Conservation (phyloP, 2,329 filamentous ascomycete species). For the Neopestalotiopsis clavispora region DNA sequence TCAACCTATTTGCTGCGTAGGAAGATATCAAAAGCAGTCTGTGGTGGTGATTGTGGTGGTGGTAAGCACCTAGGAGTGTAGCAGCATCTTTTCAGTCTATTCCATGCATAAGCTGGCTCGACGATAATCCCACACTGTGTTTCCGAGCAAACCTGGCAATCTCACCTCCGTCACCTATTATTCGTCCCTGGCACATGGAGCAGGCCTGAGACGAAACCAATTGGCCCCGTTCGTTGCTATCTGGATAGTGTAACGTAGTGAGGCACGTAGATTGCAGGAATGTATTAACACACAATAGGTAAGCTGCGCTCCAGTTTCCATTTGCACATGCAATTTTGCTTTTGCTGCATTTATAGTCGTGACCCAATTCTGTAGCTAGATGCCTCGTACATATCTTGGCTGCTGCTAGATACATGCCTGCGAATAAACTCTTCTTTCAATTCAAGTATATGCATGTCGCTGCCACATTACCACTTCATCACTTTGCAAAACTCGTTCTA, state of each 20-base stretch:
- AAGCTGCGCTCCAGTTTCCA: not conserved
- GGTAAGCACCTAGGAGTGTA: too few species aligned
- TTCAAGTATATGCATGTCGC: not conserved
- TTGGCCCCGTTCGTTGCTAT: not conserved
- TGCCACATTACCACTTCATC: not conserved
- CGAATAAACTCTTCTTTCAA: too few species aligned
- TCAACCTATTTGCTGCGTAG: too few species aligned
- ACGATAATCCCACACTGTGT: not conserved
- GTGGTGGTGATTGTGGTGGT: too few species aligned
- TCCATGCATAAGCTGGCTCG: too few species aligned
- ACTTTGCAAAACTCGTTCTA: not conserved
- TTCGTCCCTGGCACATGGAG: not conserved
- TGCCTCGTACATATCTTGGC: too few species aligned
- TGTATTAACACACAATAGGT: not conserved
- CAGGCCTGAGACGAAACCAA: not conserved
- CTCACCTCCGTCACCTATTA: not conserved
- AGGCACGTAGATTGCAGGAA: not conserved
- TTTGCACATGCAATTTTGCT: not conserved
- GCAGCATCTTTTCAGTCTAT: too few species aligned
- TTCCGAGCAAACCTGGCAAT: not conserved
- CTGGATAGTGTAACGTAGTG: not conserved
- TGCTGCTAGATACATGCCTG: too few species aligned
- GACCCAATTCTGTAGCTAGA: too few species aligned
- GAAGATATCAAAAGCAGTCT: too few species aligned
- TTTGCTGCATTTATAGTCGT: not conserved